phyloP scores from a whole-genome alignment of 2,329 filamentous ascomycete species.

The Penicillium thymicola region DNA sequence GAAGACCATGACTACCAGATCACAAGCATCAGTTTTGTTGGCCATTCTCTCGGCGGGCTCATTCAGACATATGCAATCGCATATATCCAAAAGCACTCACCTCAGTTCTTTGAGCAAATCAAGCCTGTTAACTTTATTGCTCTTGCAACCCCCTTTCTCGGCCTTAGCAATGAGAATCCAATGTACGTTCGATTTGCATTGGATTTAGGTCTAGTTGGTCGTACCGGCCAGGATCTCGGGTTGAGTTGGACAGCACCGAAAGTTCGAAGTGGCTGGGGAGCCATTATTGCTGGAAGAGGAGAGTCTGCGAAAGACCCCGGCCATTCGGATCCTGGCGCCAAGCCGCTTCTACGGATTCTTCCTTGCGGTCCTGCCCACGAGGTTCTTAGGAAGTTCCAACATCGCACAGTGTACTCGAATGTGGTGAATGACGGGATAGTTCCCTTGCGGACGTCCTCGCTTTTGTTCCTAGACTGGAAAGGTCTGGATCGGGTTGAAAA shows the following conservation, averaged over 20 bases:
- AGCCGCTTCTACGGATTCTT: constrained; percentile 81
- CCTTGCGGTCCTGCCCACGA: constrained; percentile 88
- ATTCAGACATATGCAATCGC: constrained; percentile 93
- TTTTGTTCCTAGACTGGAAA: constrained; percentile 97
- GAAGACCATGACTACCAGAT: constrained; percentile 66
- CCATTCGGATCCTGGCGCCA: constrained; percentile 70
- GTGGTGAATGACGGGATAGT: constrained; percentile 98
- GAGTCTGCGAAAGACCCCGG: constrained; percentile 54
- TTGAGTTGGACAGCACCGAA: constrained; percentile 90
- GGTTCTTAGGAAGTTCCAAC: constrained; percentile 82
- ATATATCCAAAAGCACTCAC: constrained; percentile 95
- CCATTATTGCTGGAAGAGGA: constrained; percentile 76
- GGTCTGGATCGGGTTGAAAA: constrained; percentile 92
- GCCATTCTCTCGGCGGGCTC: constrained; percentile 84
- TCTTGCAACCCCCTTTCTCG: constrained; percentile 81
- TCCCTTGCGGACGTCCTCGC: constrained; percentile 85
- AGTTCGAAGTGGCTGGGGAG: constrained; percentile 81
- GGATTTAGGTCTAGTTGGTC: constrained; percentile 93
- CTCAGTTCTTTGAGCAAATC: constrained; percentile 82
- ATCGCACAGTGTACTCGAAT: constrained; percentile 91
- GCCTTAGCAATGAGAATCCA: constrained; percentile 94
- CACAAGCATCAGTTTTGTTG: constrained; percentile 92
- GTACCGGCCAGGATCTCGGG: constrained; percentile 91
- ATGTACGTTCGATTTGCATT: constrained; percentile 95
- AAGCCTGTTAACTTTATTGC: constrained; percentile 87